Percentiles rank a stretch among this genome's conserved stretches.
phyloP scores from a whole-genome alignment of 2,329 filamentous ascomycete genomes.

The Rhytidhysteron rufulum region DNA sequence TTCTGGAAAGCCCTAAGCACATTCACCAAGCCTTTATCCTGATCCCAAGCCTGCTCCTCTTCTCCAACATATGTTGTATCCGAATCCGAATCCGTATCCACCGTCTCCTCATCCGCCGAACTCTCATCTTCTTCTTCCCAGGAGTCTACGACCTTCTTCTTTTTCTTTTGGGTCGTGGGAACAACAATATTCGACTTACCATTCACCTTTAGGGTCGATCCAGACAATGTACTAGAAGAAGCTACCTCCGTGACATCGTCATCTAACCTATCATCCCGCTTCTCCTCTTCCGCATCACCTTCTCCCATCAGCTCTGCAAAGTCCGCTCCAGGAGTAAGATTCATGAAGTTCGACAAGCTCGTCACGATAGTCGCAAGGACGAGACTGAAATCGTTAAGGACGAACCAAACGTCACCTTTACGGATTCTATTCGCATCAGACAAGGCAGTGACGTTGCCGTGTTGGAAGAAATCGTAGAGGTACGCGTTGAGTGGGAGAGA shows the following conservation, averaged over 20 bases:
- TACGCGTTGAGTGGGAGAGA: slow-evolving; percentile 61
- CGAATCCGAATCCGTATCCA: slow-evolving; percentile 14
- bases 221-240: slow-evolving; percentile 19
- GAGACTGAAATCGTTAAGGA: slow-evolving; percentile 63
- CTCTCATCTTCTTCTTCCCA: slow-evolving; percentile 39
- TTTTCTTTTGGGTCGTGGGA: slow-evolving; percentile 32
- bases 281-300: slow-evolving; percentile 49
- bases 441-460: slow-evolving; percentile 61
- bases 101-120: slow-evolving; percentile 10
- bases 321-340: slow-evolving; percentile 43
- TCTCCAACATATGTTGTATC: slow-evolving; percentile 11
- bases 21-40: slow-evolving; percentile 48
- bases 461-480: slow-evolving; percentile 72
- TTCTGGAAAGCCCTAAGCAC: slow-evolving; percentile 58
- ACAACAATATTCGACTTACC: slow-evolving; percentile 13
- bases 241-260: slow-evolving; percentile 16
- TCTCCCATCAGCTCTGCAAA: slow-evolving; percentile 51
- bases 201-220: too few relatives aligned
- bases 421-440: slow-evolving; percentile 64
- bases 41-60: slow-evolving; percentile 37
- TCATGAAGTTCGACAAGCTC: slow-evolving; percentile 56
- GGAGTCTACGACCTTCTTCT: slow-evolving; percentile 36
- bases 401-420: slow-evolving; percentile 66
- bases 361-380: slow-evolving; percentile 69
- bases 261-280: slow-evolving; percentile 38